Evolutionary conservation across 169 alveolate genomes (phyloP), one percentile per base, ranked within the genome.

Genomic region (Miamiensis avidus): DNA sequence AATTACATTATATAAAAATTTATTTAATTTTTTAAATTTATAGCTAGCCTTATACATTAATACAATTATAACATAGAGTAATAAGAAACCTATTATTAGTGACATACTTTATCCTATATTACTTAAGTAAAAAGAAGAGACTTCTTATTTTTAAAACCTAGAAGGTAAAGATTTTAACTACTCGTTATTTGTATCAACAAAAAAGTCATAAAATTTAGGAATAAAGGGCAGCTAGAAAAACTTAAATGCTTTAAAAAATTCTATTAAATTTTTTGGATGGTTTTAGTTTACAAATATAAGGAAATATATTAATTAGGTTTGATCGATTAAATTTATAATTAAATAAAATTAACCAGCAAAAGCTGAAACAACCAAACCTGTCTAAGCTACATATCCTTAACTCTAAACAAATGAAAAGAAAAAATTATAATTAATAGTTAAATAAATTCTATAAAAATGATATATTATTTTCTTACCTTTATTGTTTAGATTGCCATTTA

Each of bases 261-360:
- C 28, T 34, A 77, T 33, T 26, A 77, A 28, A 33, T 77, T 77
- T 20, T 33, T 32, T 20, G 82, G 82, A 29, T 33, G 34, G 25
- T 73, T 31, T 0, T 33, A 31, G 4, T 77, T 77, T 6, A 77
- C 28, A 33, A 32, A 77, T 0, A 77, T 30, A 11, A 77, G n/a
- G 15, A 31, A 77, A 32, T 77, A 77, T 33, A 77, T 34, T 26
- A 77, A 77, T 27, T 29, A 34, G 27, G 82, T 77, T 0, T 33
- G 73, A 33, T 77, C 82, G 0, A 77, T 77, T 26, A 73, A 33
- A 25, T 77, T 77, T 31, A 77, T 32, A 0, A 77, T 27, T 11
- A 77, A 65, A 77, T 77, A 77, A 77, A 77, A 77, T 33, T 77
- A 33, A 25, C 82, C 82, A 1, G 34, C 31, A 33, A 77, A 77